Evolutionary conservation across 2,329 filamentous ascomycete genomes (phyloP).

Genomic region (Geosmithia flava): DNA sequence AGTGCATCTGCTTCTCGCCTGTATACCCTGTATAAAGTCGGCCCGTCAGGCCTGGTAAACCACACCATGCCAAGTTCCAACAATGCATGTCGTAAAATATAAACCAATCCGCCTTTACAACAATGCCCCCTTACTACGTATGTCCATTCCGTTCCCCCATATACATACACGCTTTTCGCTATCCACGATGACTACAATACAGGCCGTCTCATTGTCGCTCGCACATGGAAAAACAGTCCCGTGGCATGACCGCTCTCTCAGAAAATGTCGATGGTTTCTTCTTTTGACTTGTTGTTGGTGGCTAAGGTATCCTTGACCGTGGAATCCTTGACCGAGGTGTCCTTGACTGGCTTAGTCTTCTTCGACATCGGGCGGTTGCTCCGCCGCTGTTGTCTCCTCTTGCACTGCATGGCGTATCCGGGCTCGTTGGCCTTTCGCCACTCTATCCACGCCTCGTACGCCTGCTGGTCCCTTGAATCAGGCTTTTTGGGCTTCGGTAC

Average conservation of each 20-base stretch:
- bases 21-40: too few relatives aligned
- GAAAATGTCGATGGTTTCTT: not conserved
- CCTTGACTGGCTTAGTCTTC: not conserved
- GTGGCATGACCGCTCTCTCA: not conserved
- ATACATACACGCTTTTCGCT: too few relatives aligned
- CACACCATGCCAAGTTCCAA: too few relatives aligned
- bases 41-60: too few relatives aligned
- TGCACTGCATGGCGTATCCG: conserved; percentile 32
- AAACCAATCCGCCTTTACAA: too few relatives aligned
- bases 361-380: conserved; percentile 12
- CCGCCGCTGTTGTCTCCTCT: conserved; percentile 26
- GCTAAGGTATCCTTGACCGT: not conserved
- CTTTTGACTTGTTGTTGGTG: not conserved
- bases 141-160: too few relatives aligned
- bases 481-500: conserved; percentile 27
- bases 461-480: conserved; percentile 26
- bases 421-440: conserved; percentile 35
- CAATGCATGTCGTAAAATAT: too few relatives aligned
- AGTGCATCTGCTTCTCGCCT: too few relatives aligned
- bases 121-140: too few relatives aligned
- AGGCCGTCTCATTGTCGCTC: too few relatives aligned
- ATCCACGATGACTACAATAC: too few relatives aligned
- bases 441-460: conserved; percentile 35
- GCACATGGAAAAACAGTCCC: not conserved
- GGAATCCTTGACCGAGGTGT: not conserved